Evolutionary conservation across 2,329 filamentous ascomycete species (phyloP).

Genomic region (Scedosporium dehoogii): DNA sequence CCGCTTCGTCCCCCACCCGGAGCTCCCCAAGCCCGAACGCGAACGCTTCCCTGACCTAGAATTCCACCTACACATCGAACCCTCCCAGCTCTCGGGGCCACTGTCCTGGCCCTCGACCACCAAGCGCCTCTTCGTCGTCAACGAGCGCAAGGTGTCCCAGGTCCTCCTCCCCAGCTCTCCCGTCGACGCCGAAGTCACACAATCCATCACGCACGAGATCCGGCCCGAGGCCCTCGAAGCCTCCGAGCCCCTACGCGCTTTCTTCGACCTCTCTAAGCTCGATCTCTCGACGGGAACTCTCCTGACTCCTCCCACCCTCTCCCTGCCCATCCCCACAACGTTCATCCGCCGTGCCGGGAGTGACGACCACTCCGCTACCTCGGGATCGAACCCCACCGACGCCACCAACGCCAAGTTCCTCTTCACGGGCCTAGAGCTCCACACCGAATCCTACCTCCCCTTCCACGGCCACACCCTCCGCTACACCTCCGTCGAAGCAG

Average conservation of each 20-base stretch:
- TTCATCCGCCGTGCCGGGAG: background rate
- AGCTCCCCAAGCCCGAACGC: conserved; percentile 6
- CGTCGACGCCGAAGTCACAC: conserved; percentile 32
- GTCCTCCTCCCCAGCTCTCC: conserved; percentile 27
- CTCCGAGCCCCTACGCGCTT: conserved; percentile 22
- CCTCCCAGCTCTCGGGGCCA: conserved; percentile 8
- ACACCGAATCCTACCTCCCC: conserved; percentile 30
- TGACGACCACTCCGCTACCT: background rate
- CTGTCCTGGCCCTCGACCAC: conserved; percentile 15
- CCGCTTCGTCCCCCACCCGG: conserved; percentile 6
- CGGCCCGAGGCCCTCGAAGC: background rate
- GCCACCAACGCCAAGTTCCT: conserved; percentile 19
- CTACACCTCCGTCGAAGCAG: conserved; percentile 43
- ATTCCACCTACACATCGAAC: conserved; percentile 10
- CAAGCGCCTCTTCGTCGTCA: conserved; percentile 27
- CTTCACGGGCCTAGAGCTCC: conserved; percentile 44
- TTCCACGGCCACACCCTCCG: conserved; percentile 34
- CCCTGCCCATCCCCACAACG: conserved; percentile 33
- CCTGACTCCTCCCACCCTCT: conserved; percentile 27
- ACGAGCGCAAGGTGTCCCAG: conserved; percentile 24
- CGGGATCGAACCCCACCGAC: background rate
- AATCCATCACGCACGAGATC: conserved; percentile 16
- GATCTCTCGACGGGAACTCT: conserved; percentile 31
- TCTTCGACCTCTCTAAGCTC: conserved; percentile 34
- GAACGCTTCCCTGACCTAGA: conserved; percentile 9